Conservation (phyloP, 1,284 basidiomycete genomes). For the Leccinum proliferum region DNA sequence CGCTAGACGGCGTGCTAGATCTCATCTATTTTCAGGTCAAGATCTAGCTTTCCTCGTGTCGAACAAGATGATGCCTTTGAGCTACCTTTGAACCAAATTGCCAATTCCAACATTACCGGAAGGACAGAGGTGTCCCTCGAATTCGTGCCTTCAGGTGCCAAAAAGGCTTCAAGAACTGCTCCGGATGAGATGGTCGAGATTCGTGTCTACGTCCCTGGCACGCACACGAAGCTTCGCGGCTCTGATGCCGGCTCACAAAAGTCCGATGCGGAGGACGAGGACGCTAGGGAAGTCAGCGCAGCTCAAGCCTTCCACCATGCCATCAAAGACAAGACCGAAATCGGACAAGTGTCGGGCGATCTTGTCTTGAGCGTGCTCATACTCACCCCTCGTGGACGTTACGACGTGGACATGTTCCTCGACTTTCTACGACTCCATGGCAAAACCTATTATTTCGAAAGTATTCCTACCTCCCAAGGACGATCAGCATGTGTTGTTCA, state of each 20-base stretch:
- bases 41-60: slow-evolving; percentile 90
- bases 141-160: slow-evolving; percentile 59
- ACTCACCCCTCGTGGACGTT: slow-evolving; percentile 92
- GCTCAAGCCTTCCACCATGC: slow-evolving; percentile 96
- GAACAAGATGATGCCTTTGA: slow-evolving; percentile 86
- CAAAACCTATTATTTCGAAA: slow-evolving; percentile 91
- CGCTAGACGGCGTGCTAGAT: background rate
- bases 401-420: slow-evolving; percentile 97
- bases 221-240: slow-evolving; percentile 58
- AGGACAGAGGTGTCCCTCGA: slow-evolving; percentile 98
- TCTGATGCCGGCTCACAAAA: slow-evolving; percentile 77
- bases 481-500: slow-evolving; percentile 94
- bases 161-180: slow-evolving; percentile 42
- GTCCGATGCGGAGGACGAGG: slow-evolving; percentile 65
- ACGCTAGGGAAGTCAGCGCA: slow-evolving; percentile 76
- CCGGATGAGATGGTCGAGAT: slow-evolving; percentile 95
- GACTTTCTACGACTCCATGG: slow-evolving; percentile 93
- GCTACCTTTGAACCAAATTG: slow-evolving; percentile 81
- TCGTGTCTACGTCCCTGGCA: slow-evolving; percentile 93
- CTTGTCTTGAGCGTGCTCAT: slow-evolving; percentile 94
- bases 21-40: slow-evolving; percentile 49
- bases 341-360: slow-evolving; percentile 90
- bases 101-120: slow-evolving; percentile 97
- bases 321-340: slow-evolving; percentile 96
- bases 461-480: slow-evolving; percentile 97